Percentiles rank a stretch among this genome's conserved stretches.
Evolutionary conservation across 2,329 filamentous ascomycete species (phyloP).

Genomic region (Fusarium guadeloupense): DNA sequence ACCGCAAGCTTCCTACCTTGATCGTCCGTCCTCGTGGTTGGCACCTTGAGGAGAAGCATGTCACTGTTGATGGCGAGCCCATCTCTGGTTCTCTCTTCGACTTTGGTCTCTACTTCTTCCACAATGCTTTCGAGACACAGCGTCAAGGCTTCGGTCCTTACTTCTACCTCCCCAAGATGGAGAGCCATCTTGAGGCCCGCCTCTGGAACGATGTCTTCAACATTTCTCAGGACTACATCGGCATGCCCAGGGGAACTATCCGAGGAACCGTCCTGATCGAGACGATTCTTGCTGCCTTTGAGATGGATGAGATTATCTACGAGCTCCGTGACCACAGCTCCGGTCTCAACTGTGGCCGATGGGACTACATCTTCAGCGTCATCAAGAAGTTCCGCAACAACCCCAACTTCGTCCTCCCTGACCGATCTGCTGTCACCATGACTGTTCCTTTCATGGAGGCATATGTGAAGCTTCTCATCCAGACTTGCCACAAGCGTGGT

Average conservation of each 20-base stretch:
- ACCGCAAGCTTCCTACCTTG: conserved; percentile 84
- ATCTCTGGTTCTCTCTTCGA: conserved; percentile 94
- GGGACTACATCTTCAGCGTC: conserved; percentile 99
- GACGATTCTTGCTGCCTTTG: conserved; percentile 96
- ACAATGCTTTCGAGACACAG: conserved; percentile 91
- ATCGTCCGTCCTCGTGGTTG: conserved; percentile 95
- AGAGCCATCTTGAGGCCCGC: conserved; percentile 94
- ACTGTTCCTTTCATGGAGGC: conserved; percentile 98
- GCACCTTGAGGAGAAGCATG: conserved; percentile 98
- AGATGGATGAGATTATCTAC: conserved; percentile 99
- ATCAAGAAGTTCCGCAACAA: conserved; percentile 99
- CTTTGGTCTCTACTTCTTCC: conserved; percentile 99
- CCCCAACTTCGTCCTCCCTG: conserved; percentile 89
- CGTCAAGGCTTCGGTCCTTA: conserved; percentile 88
- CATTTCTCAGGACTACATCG: conserved; percentile 90
- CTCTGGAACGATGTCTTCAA: conserved; percentile 99
- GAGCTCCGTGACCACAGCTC: conserved; percentile 96
- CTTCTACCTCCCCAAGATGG: conserved; percentile 99
- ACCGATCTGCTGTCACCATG: conserved; percentile 93
- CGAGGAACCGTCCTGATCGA: conserved; percentile 96
- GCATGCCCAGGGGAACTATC: conserved; percentile 89
- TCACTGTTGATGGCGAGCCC: conserved; percentile 93
- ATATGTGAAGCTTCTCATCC: conserved; percentile 94
- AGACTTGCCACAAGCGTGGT: conserved; percentile 95
- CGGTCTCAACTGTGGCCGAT: conserved; percentile 96